Percentiles rank a stretch among this genome's conserved stretches.
phyloP scores from a whole-genome alignment of 164 flowering plant genomes.

The Taxillus chinensis region DNA sequence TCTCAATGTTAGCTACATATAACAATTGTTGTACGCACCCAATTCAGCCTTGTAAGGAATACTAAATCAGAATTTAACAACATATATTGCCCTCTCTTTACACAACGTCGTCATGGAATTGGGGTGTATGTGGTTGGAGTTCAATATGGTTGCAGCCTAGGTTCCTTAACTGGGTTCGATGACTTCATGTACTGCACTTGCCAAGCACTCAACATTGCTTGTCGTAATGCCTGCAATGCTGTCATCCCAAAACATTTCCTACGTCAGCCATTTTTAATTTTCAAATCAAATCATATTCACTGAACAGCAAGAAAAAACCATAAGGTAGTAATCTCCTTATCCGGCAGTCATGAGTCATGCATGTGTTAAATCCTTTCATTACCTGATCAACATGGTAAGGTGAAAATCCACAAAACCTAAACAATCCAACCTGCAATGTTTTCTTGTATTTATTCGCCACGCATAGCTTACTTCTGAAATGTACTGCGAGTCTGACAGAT shows the following conservation, averaged over 20 bases:
- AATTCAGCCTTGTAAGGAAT: too few relatives aligned
- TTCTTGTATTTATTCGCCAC: not conserved
- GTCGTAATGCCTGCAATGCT: slow-evolving; percentile 31
- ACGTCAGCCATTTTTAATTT: too few relatives aligned
- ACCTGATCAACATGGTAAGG: slow-evolving; percentile 20
- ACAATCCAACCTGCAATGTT: slow-evolving; percentile 27
- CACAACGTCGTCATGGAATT: too few relatives aligned
- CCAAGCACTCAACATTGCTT: slow-evolving; percentile 19
- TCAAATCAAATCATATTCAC: too few relatives aligned
- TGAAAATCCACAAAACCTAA: slow-evolving; percentile 23
- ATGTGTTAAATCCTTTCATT: slow-evolving; percentile 18
- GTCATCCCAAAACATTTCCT: not conserved
- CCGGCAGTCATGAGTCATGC: slow-evolving; percentile 26
- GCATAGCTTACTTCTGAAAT: not conserved
- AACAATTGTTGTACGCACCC: too few relatives aligned
- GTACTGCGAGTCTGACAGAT: not conserved
- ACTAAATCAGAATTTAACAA: too few relatives aligned
- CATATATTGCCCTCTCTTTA: too few relatives aligned
- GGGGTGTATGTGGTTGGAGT: too few relatives aligned
- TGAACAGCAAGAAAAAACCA: too few relatives aligned
- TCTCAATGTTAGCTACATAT: too few relatives aligned
- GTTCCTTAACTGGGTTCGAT: slow-evolving; percentile 6
- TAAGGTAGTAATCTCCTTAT: slow-evolving; percentile 24
- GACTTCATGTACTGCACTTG: slow-evolving; percentile 27
- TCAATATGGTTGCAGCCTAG: not conserved